Evolutionary conservation across 1,139 yeast species (phyloP).

Genomic region (Yamadazyma membranifaciens): DNA sequence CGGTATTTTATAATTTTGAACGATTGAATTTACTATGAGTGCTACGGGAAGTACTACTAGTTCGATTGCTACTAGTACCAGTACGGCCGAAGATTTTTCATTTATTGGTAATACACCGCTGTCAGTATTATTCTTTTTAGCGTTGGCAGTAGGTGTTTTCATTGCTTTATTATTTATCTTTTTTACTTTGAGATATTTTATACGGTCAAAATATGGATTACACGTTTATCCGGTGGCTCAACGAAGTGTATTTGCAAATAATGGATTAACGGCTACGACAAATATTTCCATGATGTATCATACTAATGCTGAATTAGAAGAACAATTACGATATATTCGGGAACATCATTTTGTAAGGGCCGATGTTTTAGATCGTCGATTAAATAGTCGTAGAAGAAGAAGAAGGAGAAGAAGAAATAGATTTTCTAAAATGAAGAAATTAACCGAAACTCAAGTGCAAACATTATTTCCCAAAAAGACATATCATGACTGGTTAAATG

Average conservation of each 20-base stretch:
- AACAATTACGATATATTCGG: conserved; percentile 35
- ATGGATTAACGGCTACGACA: conserved; percentile 6
- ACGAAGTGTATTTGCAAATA: conserved; percentile 15
- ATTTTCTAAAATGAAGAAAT: conserved; percentile 48
- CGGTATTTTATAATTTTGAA: too few relatives aligned
- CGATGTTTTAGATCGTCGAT: conserved; percentile 30
- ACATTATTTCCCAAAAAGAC: conserved; percentile 63
- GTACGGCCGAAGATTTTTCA: conserved; percentile 13
- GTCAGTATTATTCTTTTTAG: conserved; percentile 59
- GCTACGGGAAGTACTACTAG: not conserved
- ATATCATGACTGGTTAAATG: conserved; percentile 60
- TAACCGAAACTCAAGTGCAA: conserved; percentile 62
- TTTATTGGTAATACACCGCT: conserved; percentile 52
- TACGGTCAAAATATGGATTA: conserved; percentile 55
- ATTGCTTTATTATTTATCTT: conserved; percentile 55
- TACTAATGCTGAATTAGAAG: conserved; percentile 31
- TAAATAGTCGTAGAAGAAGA: conserved; percentile 20
- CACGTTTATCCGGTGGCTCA: conserved; percentile 44
- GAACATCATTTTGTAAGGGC: conserved; percentile 31
- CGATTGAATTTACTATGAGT: conserved; percentile 1
- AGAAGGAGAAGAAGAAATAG: conserved; percentile 39
- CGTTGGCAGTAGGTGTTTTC: conserved; percentile 59
- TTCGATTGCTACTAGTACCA: not conserved
- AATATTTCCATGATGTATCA: conserved; percentile 11
- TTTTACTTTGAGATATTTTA: conserved; percentile 58